These are phyloP conservation scores for Heterobasidion irregulare DNA, from an alignment of 1,284 basidiomycete genomes.

Conservation along the genomic window DNA sequence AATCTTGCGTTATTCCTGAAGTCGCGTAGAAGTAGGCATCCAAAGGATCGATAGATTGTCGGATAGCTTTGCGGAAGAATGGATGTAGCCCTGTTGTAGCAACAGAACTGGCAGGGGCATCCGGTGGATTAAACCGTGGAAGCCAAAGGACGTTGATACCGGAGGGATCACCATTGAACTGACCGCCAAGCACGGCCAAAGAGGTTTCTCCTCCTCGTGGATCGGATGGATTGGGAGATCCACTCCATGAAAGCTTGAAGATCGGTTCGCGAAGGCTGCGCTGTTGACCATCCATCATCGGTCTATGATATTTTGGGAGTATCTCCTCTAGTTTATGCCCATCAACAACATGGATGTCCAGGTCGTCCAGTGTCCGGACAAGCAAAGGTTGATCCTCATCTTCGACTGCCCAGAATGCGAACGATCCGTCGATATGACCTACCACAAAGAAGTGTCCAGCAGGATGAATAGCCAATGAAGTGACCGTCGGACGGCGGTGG, in stretches of 20 bases:
- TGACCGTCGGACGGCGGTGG: conserved; percentile 67
- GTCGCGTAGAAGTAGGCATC: conserved; percentile 59
- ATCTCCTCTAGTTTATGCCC: conserved; percentile 35
- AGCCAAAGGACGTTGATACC: conserved; percentile 70
- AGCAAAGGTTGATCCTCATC: conserved; percentile 77
- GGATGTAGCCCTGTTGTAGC: conserved; percentile 35
- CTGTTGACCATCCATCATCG: conserved; percentile 5
- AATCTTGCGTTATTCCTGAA: conserved; percentile 65
- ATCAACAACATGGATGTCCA: conserved; percentile 46
- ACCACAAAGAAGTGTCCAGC: conserved; percentile 65
- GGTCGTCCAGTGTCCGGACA: conserved; percentile 62
- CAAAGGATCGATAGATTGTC: conserved; percentile 48
- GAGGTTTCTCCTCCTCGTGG: conserved; percentile 61
- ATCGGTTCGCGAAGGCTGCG: conserved; percentile 60
- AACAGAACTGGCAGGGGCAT: conserved; percentile 40
- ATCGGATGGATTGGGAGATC: conserved; percentile 57
- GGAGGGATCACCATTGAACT: conserved; percentile 42
- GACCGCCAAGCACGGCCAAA: conserved; percentile 76
- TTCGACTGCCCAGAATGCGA: conserved; percentile 82
- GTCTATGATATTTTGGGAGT: conserved; percentile 19
- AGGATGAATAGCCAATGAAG: conserved; percentile 60
- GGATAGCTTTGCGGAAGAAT: conserved; percentile 54
- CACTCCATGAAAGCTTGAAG: conserved; percentile 84
- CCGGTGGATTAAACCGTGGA: conserved; percentile 61
- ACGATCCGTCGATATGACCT: conserved; percentile 80